Evolutionary conservation across 108 stramenopile genomes (phyloP), one percentile per base, ranked within the genome.

Genomic region (Skeletonema potamos): DNA sequence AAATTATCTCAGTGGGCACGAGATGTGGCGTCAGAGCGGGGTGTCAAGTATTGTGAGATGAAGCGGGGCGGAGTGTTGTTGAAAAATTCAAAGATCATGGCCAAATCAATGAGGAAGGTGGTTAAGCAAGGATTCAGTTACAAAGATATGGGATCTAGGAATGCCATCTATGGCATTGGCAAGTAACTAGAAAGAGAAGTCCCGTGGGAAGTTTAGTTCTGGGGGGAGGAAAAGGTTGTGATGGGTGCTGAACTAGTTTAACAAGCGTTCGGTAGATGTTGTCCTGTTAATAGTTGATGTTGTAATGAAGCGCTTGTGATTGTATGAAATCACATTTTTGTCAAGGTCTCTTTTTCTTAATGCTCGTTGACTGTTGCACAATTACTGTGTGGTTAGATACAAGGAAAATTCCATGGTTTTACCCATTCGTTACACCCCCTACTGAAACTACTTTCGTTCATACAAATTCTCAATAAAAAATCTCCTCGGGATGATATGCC

Each of bases 1-100:
- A 15, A 36, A 39, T 26, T 54, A 11, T 68, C 67, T 11, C 1
- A 37, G 54, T 68, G 67, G 67, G 67, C 55, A 8, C 34, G 57
- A 26, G 56, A 58, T 58, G 67, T 68, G 6, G 54, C 67, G 11
- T 24, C 55, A 36, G 67, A 68, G 56, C 36, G 67, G 6, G 67
- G 67, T 26, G 26, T 68, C 34, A 68, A 68, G 56, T 68, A 68
- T 68, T 41, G 37, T 27, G 51, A 68, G 57, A 68, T 68, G 67
- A 68, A 58, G 56, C 55, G 67, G 32, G 67, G 67, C 18, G 67
- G 67, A 4, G 55, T 54, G 12, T 57, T 68, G 57, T 37, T 68
- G 33, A n/a, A 33, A 54, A 27, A 9, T 34, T 4, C 57, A 1
- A 57, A 3, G 43, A 51, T 0, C 22, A 64, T 44, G 44, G 41